Evolutionary conservation across 2,329 filamentous ascomycete genomes (phyloP), one percentile per base, ranked within the genome.

Genomic region (Apiospora sp.): DNA sequence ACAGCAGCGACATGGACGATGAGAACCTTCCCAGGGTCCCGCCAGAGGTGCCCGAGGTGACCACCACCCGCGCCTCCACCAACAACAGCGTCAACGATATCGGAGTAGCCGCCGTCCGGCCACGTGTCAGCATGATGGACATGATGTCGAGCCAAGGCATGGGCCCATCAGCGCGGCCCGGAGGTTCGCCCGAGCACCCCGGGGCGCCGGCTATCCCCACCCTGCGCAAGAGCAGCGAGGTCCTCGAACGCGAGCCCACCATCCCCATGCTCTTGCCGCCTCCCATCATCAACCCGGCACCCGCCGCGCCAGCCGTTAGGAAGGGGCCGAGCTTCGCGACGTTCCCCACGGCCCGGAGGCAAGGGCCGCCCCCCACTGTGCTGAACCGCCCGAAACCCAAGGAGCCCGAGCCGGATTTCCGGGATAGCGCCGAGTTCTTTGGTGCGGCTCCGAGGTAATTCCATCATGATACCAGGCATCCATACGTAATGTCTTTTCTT

Each of bases 1-100:
- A 80, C 69, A 79, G 78, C 70, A 79, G 77, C 72, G 79, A 80
- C 22, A 61, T 78, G 12, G 76, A 78, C 6, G 75, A 76, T 74
- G 68, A 72, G 75, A 49, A 76, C 16, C 54, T 61, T 2, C 54
- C 54, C 6, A 34, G 16, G 30, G 54, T 61, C 46, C 46, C 46
- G 27, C 54, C 54, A 4, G 24, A n/a, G 19, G 49, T 51, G n/a
- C 24, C 48, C 0, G 46, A n/a, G 51, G 14, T 54, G 24, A 30
- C 24, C 24, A 27, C 24, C 12, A 19, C 27, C 34, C 22, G 34
- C 22, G 19, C 30, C 3, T 22, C 16, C 8, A 8, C 2, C 34
- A 19, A 5, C 58, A 24, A 14, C 22, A 6, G 34, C 58, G 10
- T 22, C 19, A n/a, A 24, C 58, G 58, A 64, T 14, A 34, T 5